Evolutionary conservation across 1,284 basidiomycete species (phyloP).

Genomic region (Melampsora occidentalis): DNA sequence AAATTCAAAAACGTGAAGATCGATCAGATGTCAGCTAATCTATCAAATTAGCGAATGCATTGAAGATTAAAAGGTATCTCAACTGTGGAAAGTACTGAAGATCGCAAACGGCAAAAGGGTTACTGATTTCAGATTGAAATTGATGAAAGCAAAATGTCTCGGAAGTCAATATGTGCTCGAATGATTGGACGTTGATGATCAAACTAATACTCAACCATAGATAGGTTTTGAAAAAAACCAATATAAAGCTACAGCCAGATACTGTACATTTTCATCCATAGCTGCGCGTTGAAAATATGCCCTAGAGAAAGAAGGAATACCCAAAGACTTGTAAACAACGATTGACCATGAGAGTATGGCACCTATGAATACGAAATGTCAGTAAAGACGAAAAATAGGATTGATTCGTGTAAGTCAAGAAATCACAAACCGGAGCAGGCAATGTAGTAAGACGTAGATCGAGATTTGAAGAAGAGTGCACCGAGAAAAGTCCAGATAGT

Average conservation of each 20-base stretch:
- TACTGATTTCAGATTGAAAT: conserved; percentile 44
- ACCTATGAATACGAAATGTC: conserved; percentile 45
- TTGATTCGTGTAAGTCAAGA: not conserved
- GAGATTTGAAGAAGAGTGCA: conserved; percentile 46
- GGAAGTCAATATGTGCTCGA: not conserved
- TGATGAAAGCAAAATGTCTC: not conserved
- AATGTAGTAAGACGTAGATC: conserved; percentile 44
- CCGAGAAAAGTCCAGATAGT: conserved; percentile 51
- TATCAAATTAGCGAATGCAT: not conserved
- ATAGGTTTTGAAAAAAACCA: conserved; percentile 54
- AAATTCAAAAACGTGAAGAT: not conserved
- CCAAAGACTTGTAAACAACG: conserved; percentile 52
- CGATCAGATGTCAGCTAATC: conserved; percentile 16
- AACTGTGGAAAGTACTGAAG: conserved; percentile 54
- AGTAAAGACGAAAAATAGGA: not conserved
- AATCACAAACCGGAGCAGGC: conserved; percentile 22
- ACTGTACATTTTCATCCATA: conserved; percentile 55
- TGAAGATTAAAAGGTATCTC: conserved; percentile 6
- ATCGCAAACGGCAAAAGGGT: conserved; percentile 53
- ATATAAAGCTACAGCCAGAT: conserved; percentile 53
- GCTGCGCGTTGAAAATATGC: conserved; percentile 53
- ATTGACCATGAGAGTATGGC: conserved; percentile 54
- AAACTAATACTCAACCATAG: conserved; percentile 47
- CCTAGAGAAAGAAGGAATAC: conserved; percentile 51
- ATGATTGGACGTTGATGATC: not conserved